Evolutionary conservation across 192 early-diverging fungal genomes (phyloP), one percentile per base, ranked within the genome.

Genomic region (Dimargaris verticillata): DNA sequence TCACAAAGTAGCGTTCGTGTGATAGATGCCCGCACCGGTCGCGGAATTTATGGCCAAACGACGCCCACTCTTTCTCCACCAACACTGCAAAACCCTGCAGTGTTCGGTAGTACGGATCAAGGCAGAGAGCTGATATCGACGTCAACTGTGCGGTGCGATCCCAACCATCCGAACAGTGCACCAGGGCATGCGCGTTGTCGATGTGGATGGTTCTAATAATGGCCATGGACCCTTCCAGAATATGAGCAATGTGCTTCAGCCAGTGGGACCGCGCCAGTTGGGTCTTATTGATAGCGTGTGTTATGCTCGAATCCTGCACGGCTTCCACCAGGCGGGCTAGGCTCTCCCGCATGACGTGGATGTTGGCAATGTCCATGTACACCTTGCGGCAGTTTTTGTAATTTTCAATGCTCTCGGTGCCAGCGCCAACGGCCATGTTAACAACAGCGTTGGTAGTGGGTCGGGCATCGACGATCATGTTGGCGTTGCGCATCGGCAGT

Each of bases 101-200:
- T 5, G 95, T 94, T 60, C 95, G 88, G 70, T 93, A 99, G 68
- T 83, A 96, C 5, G 95, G 93, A 50, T 99, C 95, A 57, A 99
- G 69, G 61, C 92, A 96, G 24, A 99, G 63, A 68, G 89, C 82
- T 48, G 93, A 79, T 22, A 93, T 75, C 9, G 91, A 88, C 17
- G 83, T 87, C 51, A 99, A 70, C 71, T 99, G 95, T 20, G 92
- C 86, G 0, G 95, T 99, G 24, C 95, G 82, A 72, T 99, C 95
- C 95, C 95, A 99, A 14, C 95, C 95, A 66, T 99, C 95, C 48
- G 91, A 95, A 78, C 95, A 99, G 71, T 99, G 95, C 5, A 99
- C 90, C 25, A 99, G 71, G 5, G 91, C 92, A 61, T 95, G 93
- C 7, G 81, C 77, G 53, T 83, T 84, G 22, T 73, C 69, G 6